phyloP scores from a whole-genome alignment of 148 eudicot genomes.

The Nepenthes mirabilis region DNA sequence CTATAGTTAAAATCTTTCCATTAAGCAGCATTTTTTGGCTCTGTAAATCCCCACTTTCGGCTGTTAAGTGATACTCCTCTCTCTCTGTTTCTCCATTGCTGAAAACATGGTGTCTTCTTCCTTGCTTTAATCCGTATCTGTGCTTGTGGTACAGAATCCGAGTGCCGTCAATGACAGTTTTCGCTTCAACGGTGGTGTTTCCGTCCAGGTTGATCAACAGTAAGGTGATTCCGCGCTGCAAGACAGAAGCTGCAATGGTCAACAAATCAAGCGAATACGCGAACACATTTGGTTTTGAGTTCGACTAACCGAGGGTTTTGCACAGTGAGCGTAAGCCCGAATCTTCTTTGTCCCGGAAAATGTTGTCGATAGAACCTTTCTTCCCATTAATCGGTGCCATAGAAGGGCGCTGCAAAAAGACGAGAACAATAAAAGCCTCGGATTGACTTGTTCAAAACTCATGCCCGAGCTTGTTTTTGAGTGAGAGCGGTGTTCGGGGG shows the following conservation, averaged over 20 bases:
- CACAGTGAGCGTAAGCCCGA: conserved; percentile 82
- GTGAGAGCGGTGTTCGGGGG: too few relatives aligned
- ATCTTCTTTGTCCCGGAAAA: conserved; percentile 44
- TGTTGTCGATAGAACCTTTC: conserved; percentile 48
- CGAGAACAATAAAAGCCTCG: too few relatives aligned
- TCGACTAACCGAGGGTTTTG: conserved; percentile 63
- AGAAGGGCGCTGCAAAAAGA: conserved; percentile 64
- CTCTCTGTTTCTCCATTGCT: conserved; percentile 16
- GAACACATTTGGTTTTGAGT: background rate
- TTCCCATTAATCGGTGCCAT: conserved; percentile 87
- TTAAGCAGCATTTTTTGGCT: conserved; percentile 71
- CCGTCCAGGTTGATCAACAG: conserved; percentile 61
- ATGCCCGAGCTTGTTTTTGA: too few relatives aligned
- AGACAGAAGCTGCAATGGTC: background rate
- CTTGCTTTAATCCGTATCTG: conserved; percentile 5
- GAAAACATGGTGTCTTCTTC: conserved; percentile 3
- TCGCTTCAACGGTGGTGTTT: conserved; percentile 33
- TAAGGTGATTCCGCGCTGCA: conserved; percentile 60
- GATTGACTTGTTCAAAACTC: too few relatives aligned
- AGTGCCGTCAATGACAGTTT: conserved; percentile 25
- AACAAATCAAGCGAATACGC: background rate
- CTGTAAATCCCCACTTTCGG: conserved; percentile 51
- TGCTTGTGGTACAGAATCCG: conserved; percentile 15
- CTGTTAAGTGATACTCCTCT: conserved; percentile 78
- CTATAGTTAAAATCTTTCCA: conserved; percentile 37